phyloP scores from a whole-genome alignment of 805 yeast genomes.

The Metschnikowia henanensis region DNA sequence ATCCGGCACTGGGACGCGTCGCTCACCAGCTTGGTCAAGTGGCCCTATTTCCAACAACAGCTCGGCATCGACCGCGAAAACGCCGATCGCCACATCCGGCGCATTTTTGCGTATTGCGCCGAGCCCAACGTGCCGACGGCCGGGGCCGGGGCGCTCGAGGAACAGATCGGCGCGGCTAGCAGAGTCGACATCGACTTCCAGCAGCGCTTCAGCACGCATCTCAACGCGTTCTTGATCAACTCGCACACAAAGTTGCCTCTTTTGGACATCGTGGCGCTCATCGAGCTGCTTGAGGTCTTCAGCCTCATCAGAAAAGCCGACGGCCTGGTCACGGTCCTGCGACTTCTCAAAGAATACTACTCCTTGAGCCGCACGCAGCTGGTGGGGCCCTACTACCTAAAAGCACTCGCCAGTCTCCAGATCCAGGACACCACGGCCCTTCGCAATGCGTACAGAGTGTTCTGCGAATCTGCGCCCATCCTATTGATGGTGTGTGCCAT shows the following conservation, averaged over 20 bases:
- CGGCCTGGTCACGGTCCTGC: constrained; percentile 21
- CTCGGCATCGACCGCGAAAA: constrained; percentile 15
- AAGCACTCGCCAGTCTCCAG: constrained; percentile 3
- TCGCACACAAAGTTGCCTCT: constrained; percentile 36
- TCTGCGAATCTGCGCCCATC: constrained; percentile 27
- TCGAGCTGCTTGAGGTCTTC: constrained; percentile 30
- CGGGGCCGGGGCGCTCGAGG: constrained; percentile 12
- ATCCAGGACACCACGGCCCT: constrained; percentile 21
- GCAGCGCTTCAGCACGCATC: constrained; percentile 17
- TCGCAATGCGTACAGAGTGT: constrained; percentile 20
- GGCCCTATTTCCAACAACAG: constrained; percentile 25
- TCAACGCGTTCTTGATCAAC: constrained; percentile 31
- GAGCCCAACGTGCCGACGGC: neutral
- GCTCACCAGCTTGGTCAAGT: constrained; percentile 27
- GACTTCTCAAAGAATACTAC: constrained; percentile 16
- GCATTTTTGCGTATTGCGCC: constrained; percentile 7
- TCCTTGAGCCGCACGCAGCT: constrained; percentile 1
- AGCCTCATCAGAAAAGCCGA: constrained; percentile 22
- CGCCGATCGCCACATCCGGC: constrained; percentile 6
- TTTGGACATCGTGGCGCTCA: constrained; percentile 27
- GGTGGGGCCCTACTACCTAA: constrained; percentile 5
- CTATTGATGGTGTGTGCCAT: constrained; percentile 32
- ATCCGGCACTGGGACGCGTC: constrained; percentile 34
- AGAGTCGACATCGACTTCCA: constrained; percentile 22
- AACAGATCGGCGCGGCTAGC: constrained; percentile 13